Evolutionary conservation across 108 stramenopile species (phyloP).

Genomic region (Cyclotella sp.): DNA sequence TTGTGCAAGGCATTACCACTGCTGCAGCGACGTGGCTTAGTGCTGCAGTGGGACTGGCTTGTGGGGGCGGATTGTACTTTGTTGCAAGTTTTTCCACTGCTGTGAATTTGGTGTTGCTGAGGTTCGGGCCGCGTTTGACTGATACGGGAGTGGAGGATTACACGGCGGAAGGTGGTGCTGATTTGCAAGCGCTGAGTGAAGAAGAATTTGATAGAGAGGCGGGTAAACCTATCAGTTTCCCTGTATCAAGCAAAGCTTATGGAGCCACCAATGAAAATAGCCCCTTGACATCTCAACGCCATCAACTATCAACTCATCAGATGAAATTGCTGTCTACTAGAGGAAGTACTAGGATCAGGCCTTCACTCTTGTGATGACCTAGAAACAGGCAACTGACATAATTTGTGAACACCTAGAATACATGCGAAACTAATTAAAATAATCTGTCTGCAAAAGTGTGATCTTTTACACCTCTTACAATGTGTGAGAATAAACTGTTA

Average conservation of each 20-base stretch:
- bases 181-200: background rate
- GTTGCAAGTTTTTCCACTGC: conserved; percentile 70
- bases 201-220: background rate
- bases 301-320: too few species aligned
- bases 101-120: conserved; percentile 81
- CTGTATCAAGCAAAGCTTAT: background rate
- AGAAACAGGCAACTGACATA: too few species aligned
- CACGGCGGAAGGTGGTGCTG: background rate
- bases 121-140: conserved; percentile 75
- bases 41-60: conserved; percentile 79
- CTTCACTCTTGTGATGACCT: background rate
- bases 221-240: background rate
- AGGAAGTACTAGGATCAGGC: background rate
- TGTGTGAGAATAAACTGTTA: too few species aligned
- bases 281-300: background rate
- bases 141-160: background rate
- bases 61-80: conserved; percentile 89
- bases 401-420: too few species aligned
- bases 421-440: too few species aligned
- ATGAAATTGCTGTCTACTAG: background rate
- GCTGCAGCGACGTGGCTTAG: conserved; percentile 71
- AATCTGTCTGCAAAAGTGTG: too few species aligned
- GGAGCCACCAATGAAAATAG: background rate
- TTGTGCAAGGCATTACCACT: conserved; percentile 85
- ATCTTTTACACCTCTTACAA: too few species aligned